Percentiles rank a stretch among this genome's conserved stretches.
phyloP scores from a whole-genome alignment of 192 early-diverging fungal genomes.

The Chytriomyces sp. region DNA sequence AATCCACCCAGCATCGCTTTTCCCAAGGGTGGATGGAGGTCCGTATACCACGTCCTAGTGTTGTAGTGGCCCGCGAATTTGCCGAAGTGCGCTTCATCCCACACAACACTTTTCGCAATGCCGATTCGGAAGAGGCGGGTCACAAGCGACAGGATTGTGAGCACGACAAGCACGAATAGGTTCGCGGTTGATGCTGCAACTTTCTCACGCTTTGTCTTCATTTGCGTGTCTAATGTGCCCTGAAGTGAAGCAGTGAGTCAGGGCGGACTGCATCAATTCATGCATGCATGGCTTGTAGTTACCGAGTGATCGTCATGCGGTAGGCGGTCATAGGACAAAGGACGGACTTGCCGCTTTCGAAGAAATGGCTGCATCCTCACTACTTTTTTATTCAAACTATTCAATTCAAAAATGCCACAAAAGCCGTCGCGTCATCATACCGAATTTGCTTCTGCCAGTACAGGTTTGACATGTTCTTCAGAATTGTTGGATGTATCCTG shows the following conservation, averaged over 20 bases:
- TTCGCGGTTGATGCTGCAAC: not conserved
- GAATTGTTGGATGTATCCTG: constrained; percentile 20
- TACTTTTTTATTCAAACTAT: not conserved
- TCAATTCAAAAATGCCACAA: constrained; percentile 41
- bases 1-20: constrained; percentile 92
- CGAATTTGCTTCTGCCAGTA: constrained; percentile 38
- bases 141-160: constrained; percentile 6
- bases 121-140: constrained; percentile 22
- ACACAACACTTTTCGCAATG: constrained; percentile 12
- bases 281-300: no score
- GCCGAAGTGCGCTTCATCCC: constrained; percentile 69
- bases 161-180: not conserved
- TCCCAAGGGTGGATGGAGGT: constrained; percentile 96
- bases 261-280: not conserved
- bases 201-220: not conserved
- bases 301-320: no score
- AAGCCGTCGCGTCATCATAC: constrained; percentile 54
- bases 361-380: not conserved
- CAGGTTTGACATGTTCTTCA: constrained; percentile 21
- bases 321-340: not conserved
- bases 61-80: constrained; percentile 94
- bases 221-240: not conserved
- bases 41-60: constrained; percentile 91
- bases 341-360: not conserved
- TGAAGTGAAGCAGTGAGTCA: not conserved